Conservation (phyloP, 2,329 filamentous ascomycete genomes). For the Penicillium thymicola region DNA sequence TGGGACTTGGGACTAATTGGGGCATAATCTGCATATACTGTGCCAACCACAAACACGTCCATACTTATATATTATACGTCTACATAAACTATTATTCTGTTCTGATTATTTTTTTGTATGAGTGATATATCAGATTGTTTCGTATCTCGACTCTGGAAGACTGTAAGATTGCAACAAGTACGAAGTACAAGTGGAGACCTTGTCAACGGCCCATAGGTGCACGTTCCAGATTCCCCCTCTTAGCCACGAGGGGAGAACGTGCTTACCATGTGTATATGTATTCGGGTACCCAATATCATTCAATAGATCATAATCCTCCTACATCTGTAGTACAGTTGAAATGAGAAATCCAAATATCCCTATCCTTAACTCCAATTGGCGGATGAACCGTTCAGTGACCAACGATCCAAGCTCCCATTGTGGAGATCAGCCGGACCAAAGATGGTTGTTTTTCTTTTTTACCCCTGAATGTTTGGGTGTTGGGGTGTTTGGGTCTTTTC, state of each 20-base stretch:
- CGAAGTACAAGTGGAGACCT: slow-evolving; percentile 7
- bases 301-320: no score
- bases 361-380: slow-evolving; percentile 8
- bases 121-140: neutral
- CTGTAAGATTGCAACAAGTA: neutral
- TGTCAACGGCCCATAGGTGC: slow-evolving; percentile 13
- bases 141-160: neutral
- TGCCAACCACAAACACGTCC: neutral
- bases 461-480: slow-evolving; percentile 19
- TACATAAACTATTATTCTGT: no score
- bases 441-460: neutral
- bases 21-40: neutral
- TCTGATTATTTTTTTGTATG: no score
- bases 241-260: neutral
- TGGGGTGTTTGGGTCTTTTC: neutral
- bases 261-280: neutral
- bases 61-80: no score
- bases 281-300: no score
- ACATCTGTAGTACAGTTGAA: no score
- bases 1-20: neutral
- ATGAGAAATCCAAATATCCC: slow-evolving; percentile 1
- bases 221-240: slow-evolving; percentile 11
- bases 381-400: slow-evolving; percentile 3
- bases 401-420: slow-evolving; percentile 15
- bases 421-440: slow-evolving; percentile 13